phyloP scores from a whole-genome alignment of 129 eudicot genomes.

The Artemisia argyi region DNA sequence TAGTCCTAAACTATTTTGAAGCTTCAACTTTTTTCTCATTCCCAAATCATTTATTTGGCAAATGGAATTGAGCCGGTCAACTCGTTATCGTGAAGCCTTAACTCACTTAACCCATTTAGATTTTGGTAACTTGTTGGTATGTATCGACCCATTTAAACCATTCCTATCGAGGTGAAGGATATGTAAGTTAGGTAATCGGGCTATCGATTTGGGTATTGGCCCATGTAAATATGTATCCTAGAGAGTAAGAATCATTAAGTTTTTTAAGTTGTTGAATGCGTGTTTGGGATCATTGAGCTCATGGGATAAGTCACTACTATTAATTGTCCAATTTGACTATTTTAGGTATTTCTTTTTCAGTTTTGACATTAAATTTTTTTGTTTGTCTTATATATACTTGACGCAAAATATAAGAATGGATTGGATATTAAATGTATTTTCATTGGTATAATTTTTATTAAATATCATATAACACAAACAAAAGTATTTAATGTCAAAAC shows the following conservation, averaged over 20 bases:
- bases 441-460: no score
- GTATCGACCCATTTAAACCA: slow-evolving; percentile 77
- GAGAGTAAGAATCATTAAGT: slow-evolving; percentile 47
- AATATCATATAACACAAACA: no score
- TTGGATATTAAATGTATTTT: no score
- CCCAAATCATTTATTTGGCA: slow-evolving; percentile 66
- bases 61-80: slow-evolving; percentile 69
- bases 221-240: no score
- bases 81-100: slow-evolving; percentile 63
- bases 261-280: slow-evolving; percentile 42
- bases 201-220: slow-evolving; percentile 37
- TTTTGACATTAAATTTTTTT: no score
- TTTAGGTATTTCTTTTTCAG: no score
- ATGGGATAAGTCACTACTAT: slow-evolving; percentile 43
- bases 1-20: slow-evolving; percentile 62
- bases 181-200: slow-evolving; percentile 26
- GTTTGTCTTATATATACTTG: no score
- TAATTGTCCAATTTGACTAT: no score
- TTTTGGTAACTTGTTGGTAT: slow-evolving; percentile 49
- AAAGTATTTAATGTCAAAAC: no score
- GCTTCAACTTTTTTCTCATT: slow-evolving; percentile 71
- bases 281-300: slow-evolving; percentile 46
- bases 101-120: slow-evolving; percentile 53
- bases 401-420: no score
- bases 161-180: slow-evolving; percentile 44